Conservation (phyloP, 352 stramenopile species). For the Discostella stelligera region DNA sequence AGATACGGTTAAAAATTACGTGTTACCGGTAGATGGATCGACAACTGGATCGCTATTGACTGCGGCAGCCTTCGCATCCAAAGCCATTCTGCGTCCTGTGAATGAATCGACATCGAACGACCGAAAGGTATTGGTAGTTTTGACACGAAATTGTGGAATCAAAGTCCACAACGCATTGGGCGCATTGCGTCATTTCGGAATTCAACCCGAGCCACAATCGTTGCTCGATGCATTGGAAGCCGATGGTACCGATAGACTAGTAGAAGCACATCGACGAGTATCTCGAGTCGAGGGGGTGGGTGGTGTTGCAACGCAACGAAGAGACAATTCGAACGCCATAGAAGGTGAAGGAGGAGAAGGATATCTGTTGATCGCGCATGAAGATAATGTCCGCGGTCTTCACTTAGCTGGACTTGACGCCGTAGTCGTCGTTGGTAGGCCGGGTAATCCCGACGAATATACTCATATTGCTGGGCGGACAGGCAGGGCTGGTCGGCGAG, state of each 20-base stretch:
- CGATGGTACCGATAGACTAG: slow-evolving; percentile 68
- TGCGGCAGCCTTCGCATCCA: slow-evolving; percentile 59
- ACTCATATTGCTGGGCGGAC: slow-evolving; percentile 81
- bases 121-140: slow-evolving; percentile 64
- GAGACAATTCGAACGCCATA: slow-evolving; percentile 2
- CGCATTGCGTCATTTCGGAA: slow-evolving; percentile 71
- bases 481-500: slow-evolving; percentile 65
- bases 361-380: slow-evolving; percentile 74
- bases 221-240: slow-evolving; percentile 73
- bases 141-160: slow-evolving; percentile 69
- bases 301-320: slow-evolving; percentile 34
- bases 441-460: slow-evolving; percentile 76
- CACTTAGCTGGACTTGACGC: slow-evolving; percentile 74
- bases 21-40: slow-evolving; percentile 54
- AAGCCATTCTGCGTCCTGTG: slow-evolving; percentile 35
- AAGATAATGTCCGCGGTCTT: slow-evolving; percentile 78
- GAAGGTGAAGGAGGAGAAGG: slow-evolving; percentile 29
- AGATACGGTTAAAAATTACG: slow-evolving; percentile 64
- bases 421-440: slow-evolving; percentile 74
- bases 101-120: slow-evolving; percentile 6
- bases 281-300: slow-evolving; percentile 66
- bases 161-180: slow-evolving; percentile 71
- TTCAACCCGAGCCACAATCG: slow-evolving; percentile 64
- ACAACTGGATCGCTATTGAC: slow-evolving; percentile 69
- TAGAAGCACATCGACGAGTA: slow-evolving; percentile 69